Evolutionary conservation across 75 land plant genomes (phyloP).

Genomic region (Gnetum montanum): DNA sequence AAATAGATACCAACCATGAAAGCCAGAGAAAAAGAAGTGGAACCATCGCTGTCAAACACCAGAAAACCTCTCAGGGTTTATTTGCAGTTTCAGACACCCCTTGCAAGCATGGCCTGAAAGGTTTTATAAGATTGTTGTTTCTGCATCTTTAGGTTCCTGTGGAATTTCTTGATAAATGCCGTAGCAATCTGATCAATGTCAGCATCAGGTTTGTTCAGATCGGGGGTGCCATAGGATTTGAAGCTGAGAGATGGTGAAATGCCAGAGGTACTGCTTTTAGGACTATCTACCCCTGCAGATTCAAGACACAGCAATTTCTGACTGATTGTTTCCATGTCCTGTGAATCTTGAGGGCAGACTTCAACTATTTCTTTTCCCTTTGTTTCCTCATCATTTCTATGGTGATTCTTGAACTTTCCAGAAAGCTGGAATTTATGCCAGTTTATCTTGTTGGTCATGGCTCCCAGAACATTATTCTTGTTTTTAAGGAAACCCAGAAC

Average conservation of each 20-base stretch:
- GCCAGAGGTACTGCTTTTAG: not conserved
- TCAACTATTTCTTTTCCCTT: no score
- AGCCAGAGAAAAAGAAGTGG: no score
- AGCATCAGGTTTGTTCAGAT: not conserved
- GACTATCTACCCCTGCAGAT: not conserved
- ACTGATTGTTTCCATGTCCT: conserved; percentile 3
- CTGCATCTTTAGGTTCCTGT: conserved; percentile 3
- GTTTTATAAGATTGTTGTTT: conserved; percentile 8
- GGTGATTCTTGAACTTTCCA: not conserved
- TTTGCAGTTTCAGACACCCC: not conserved
- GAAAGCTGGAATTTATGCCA: not conserved
- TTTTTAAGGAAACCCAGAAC: not conserved
- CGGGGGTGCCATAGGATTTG: no score
- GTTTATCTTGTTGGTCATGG: not conserved
- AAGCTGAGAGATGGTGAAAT: not conserved
- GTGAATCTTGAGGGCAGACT: not conserved
- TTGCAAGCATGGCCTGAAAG: conserved; percentile 4
- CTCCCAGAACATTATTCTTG: not conserved
- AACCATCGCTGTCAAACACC: no score
- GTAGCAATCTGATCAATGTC: conserved; percentile 7
- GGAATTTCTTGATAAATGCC: conserved; percentile 3
- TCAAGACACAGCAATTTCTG: no score
- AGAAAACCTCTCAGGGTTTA: no score
- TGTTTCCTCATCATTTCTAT: not conserved
- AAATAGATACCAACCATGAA: no score